Percentiles rank a stretch among this genome's conserved stretches.
Conservation (phyloP, 2,329 filamentous ascomycete genomes). For the Pyricularia sp. region DNA sequence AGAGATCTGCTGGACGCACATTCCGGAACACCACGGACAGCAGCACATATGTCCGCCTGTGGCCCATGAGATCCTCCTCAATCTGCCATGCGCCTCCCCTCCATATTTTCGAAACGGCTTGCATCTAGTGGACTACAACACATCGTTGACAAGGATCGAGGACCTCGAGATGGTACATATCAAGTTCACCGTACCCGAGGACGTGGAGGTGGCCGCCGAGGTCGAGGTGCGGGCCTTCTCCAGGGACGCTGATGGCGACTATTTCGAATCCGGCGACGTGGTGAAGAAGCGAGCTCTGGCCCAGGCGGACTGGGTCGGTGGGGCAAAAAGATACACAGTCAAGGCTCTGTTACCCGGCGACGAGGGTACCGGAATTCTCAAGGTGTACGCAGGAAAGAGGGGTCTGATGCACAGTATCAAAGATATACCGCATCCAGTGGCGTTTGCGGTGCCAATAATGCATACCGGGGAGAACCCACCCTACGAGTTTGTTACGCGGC, state of each 20-base stretch:
- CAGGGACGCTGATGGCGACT: slow-evolving; percentile 76
- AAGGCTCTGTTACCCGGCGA: slow-evolving; percentile 88
- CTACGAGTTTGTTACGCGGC: slow-evolving; percentile 84
- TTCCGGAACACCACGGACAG: slow-evolving; percentile 74
- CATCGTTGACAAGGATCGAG: slow-evolving; percentile 71
- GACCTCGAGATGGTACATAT: slow-evolving; percentile 89
- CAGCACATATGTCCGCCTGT: slow-evolving; percentile 89
- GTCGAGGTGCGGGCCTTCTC: slow-evolving; percentile 75
- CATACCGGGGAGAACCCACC: slow-evolving; percentile 87
- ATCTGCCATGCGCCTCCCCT: slow-evolving; percentile 74
- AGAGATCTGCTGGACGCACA: slow-evolving; percentile 91
- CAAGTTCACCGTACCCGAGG: slow-evolving; percentile 73
- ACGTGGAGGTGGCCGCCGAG: slow-evolving; percentile 86
- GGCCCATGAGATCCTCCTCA: slow-evolving; percentile 71
- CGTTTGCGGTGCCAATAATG: slow-evolving; percentile 76
- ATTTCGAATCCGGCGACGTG: slow-evolving; percentile 82
- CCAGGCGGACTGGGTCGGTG: slow-evolving; percentile 82
- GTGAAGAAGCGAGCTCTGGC: slow-evolving; percentile 76
- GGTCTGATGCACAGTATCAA: slow-evolving; percentile 97
- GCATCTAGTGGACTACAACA: slow-evolving; percentile 81
- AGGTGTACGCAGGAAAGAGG: slow-evolving; percentile 85
- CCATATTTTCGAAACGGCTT: slow-evolving; percentile 75
- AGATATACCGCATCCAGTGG: slow-evolving; percentile 85
- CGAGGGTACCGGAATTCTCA: slow-evolving; percentile 76
- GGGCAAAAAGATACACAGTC: slow-evolving; percentile 80